A percentile compares a stretch with the other conserved stretches of the same genome.
These are phyloP conservation scores for Boletus reticulatus DNA, from an alignment of 768 basidiomycete species.

Conservation along the genomic window DNA sequence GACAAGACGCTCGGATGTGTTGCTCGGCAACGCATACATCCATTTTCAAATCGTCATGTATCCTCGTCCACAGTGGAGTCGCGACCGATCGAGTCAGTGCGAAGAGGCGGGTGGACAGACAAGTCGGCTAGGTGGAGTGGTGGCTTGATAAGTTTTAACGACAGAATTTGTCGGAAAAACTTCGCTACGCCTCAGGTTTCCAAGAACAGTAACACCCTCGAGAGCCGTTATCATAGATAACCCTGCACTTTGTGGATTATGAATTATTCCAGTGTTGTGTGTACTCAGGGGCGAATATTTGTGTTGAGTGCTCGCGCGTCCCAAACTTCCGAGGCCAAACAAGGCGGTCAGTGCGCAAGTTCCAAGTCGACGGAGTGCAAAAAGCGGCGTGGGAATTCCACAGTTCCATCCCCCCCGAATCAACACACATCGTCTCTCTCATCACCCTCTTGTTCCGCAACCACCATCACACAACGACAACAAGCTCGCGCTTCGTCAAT, in stretches of 20 bases:
- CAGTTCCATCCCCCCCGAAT: constrained; percentile 22
- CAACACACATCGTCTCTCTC: constrained; percentile 18
- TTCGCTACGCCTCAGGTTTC: too few relatives aligned
- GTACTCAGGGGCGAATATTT: too few relatives aligned
- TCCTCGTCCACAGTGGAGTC: neutral
- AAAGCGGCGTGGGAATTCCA: constrained; percentile 31
- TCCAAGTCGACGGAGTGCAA: constrained; percentile 24
- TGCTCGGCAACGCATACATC: neutral
- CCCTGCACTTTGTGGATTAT: too few relatives aligned
- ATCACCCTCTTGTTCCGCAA: constrained; percentile 23
- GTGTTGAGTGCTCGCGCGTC: too few relatives aligned
- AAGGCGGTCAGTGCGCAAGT: constrained; percentile 32
- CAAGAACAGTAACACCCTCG: too few relatives aligned
- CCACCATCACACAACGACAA: constrained; percentile 27
- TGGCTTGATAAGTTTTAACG: too few relatives aligned
- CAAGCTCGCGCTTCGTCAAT: constrained; percentile 2
- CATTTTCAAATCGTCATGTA: neutral
- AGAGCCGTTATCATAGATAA: too few relatives aligned
- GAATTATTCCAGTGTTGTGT: too few relatives aligned
- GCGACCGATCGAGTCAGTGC: neutral
- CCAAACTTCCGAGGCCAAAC: constrained; percentile 18
- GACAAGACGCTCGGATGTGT: neutral
- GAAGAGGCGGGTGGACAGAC: too few relatives aligned
- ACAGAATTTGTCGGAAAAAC: too few relatives aligned
- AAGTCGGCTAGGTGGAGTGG: too few relatives aligned